Conservation (phyloP, 2,329 filamentous ascomycete species). For the Claviceps fusiformis region DNA sequence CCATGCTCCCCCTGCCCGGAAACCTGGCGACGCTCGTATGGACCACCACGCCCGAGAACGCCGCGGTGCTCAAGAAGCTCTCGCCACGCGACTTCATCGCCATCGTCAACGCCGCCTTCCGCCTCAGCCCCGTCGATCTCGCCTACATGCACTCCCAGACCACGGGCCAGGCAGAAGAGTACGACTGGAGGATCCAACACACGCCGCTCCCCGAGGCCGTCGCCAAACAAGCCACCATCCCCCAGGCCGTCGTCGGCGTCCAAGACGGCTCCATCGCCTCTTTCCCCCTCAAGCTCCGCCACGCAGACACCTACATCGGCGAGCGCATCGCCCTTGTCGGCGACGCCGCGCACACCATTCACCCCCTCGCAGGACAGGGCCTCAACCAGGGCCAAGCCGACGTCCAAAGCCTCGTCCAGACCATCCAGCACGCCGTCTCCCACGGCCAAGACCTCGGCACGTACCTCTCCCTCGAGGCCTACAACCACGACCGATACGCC, state of each 20-base stretch:
- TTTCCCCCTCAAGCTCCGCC: slow-evolving; percentile 81
- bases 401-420: slow-evolving; percentile 61
- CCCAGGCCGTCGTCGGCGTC: slow-evolving; percentile 53
- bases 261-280: slow-evolving; percentile 73
- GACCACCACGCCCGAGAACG: slow-evolving; percentile 77
- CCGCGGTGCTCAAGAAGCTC: slow-evolving; percentile 65
- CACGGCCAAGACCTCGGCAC: slow-evolving; percentile 83
- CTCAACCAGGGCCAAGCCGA: slow-evolving; percentile 89
- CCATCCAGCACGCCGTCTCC: slow-evolving; percentile 61
- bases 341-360: slow-evolving; percentile 88
- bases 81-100: slow-evolving; percentile 60
- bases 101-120: slow-evolving; percentile 89
- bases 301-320: slow-evolving; percentile 85
- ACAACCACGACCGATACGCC: slow-evolving; percentile 68
- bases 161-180: slow-evolving; percentile 54
- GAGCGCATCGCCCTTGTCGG: slow-evolving; percentile 87
- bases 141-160: slow-evolving; percentile 61
- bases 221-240: slow-evolving; percentile 31
- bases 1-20: slow-evolving; percentile 78
- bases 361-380: slow-evolving; percentile 88
- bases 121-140: slow-evolving; percentile 65
- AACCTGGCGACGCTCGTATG: slow-evolving; percentile 79
- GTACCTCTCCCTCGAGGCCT: slow-evolving; percentile 64
- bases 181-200: slow-evolving; percentile 70
- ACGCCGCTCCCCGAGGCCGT: slow-evolving; percentile 33